Evolutionary conservation across 352 stramenopile genomes (phyloP), one percentile per base, ranked within the genome.

Genomic region (Pythium scleroteichum): DNA sequence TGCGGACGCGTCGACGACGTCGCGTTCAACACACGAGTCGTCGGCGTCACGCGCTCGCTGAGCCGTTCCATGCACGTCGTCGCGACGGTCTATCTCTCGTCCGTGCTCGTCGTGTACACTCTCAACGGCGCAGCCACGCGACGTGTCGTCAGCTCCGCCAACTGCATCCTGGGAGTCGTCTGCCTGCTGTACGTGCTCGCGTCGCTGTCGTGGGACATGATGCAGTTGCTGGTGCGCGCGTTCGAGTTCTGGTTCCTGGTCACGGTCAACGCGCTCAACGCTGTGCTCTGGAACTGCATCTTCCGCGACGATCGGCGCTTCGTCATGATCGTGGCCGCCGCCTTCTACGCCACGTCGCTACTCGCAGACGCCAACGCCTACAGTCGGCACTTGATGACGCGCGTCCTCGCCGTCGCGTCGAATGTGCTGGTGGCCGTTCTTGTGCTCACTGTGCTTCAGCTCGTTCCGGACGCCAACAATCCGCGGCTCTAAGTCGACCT

Each of bases 191-290:
- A 49, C 42, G 42, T 49, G 32, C 19, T 42, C 32, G 33, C 49
- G 19, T 56, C 33, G 19, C 20, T 56, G 16, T 56, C 49, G 20
- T 56, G 49, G 33, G 33, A 46, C 44, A 44, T 54, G 29, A 41
- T 54, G 27, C 13, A 10, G 17, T 27, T 54, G 4, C 40, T 54
- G 16, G 14, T 40, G 29, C 20, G 27, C 4, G 42, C 48, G 22
- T 54, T 54, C 48, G 48, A 54, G 32, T 54, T 54, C 29, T 54
- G 48, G 48, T 54, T 54, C 48, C 29, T 54, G n/a, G 22, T 54
- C 5, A 33, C 24, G 17, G 41, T 54, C 48, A 54, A 39, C n/a
- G 41, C 48, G 7, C 12, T 16, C 17, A 44, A 39, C 29, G 13
- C 32, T 3, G 17, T 14, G n/a, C 29, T 54, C 7, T 54, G 48